phyloP scores from a whole-genome alignment of 139 green algal genomes.

The Tetradesmus obliquus region DNA sequence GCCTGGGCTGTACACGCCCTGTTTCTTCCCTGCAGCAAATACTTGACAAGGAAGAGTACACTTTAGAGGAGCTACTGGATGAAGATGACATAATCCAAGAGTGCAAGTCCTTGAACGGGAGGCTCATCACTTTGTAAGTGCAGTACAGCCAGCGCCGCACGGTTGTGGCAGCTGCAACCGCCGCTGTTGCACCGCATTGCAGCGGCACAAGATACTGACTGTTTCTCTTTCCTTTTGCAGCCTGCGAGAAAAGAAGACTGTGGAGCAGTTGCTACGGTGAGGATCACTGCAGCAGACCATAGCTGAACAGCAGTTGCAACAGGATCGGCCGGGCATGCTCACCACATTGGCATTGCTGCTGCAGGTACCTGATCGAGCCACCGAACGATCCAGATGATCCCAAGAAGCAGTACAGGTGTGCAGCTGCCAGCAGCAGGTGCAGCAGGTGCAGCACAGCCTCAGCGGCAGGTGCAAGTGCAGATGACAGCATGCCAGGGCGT shows the following conservation, averaged over 20 bases:
- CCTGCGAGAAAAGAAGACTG: conserved; percentile 72
- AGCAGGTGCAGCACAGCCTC: background rate
- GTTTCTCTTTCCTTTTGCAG: conserved; percentile 46
- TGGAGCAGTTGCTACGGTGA: conserved; percentile 83
- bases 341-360: background rate
- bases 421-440: background rate
- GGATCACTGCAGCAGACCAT: background rate
- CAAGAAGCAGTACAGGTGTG: conserved; percentile 84
- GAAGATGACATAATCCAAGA: conserved; percentile 98
- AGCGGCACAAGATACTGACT: background rate
- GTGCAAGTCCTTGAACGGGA: conserved; percentile 89
- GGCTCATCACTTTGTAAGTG: conserved; percentile 87
- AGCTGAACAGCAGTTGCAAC: background rate
- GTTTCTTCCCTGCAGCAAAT: conserved; percentile 75
- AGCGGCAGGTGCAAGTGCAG: background rate
- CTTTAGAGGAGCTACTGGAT: conserved; percentile 93
- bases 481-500: background rate
- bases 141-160: background rate
- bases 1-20: background rate
- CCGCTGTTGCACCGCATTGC: background rate
- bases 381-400: conserved; percentile 71
- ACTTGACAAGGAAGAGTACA: conserved; percentile 91
- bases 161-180: background rate
- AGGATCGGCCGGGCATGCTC: background rate
- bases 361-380: conserved; percentile 78